Evolutionary conservation across 768 basidiomycete species (phyloP).

Genomic region (Mycena vulgaris): DNA sequence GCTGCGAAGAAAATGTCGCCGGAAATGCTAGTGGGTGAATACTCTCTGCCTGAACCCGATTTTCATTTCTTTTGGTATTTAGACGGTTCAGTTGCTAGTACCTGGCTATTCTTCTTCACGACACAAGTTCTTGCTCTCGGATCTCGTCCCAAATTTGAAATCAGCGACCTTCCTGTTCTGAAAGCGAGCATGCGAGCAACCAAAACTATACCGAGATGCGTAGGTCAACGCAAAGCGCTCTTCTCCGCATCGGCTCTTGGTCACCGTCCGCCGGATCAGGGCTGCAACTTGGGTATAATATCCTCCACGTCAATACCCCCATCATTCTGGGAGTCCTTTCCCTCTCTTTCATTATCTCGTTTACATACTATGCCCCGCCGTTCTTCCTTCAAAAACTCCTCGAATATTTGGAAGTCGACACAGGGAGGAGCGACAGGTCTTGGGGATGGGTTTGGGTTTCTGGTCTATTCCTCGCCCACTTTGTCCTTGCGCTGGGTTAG

Average conservation of each 20-base stretch:
- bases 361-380: not conserved
- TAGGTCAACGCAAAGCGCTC: not conserved
- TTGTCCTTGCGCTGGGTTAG: not conserved
- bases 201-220: not conserved
- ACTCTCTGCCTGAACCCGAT: too few relatives aligned
- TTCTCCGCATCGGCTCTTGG: not conserved
- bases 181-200: not conserved
- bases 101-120: not conserved
- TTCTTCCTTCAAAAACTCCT: not conserved
- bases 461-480: not conserved
- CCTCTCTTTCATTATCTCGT: not conserved
- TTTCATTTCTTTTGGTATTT: not conserved
- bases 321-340: not conserved
- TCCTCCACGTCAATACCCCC: not conserved
- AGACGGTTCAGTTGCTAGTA: not conserved
- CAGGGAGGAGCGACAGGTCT: not conserved
- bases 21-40: too few relatives aligned
- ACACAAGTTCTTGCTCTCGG: not conserved
- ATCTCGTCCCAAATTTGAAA: not conserved
- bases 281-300: not conserved
- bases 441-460: not conserved
- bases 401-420: not conserved
- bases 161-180: not conserved
- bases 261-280: not conserved
- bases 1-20: too few relatives aligned